Evolutionary conservation across 208 protist genomes (phyloP).

Genomic region (Leishmania guyanensis): DNA sequence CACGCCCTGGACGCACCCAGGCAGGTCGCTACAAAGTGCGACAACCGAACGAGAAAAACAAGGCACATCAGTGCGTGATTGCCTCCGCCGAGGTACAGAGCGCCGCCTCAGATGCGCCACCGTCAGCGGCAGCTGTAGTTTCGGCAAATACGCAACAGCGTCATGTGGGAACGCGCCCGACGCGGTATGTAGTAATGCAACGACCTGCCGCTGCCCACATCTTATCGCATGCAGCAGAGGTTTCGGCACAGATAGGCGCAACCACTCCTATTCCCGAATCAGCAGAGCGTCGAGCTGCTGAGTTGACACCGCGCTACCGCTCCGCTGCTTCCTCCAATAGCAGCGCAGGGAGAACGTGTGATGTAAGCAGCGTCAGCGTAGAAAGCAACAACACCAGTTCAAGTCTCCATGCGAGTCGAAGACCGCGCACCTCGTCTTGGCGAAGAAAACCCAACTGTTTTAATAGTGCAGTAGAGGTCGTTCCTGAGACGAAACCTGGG

Average conservation of each 20-base stretch:
- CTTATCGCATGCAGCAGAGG: not conserved
- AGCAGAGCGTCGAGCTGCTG: not conserved
- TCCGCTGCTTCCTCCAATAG: not conserved
- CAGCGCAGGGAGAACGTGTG: not conserved
- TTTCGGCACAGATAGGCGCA: not conserved
- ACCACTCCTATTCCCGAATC: not conserved
- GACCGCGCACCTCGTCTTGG: not conserved
- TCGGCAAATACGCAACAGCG: not conserved
- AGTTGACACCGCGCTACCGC: not conserved
- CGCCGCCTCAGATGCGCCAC: not conserved
- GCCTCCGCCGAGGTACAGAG: not conserved
- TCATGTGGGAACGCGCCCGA: not conserved
- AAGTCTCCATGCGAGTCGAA: not conserved
- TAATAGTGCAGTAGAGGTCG: not conserved
- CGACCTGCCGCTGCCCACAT: constrained; percentile 8
- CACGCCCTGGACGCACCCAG: not conserved
- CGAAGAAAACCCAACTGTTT: not conserved
- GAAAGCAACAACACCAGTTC: not conserved
- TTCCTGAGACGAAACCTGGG: not conserved
- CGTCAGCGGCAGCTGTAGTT: not conserved
- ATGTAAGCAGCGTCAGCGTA: not conserved
- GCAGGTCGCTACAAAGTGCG: not conserved
- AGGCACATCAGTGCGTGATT: not conserved
- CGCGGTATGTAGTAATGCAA: constrained; percentile 21
- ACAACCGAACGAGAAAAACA: not conserved